Conservation (phyloP, 78 protist species). For the Polysphondylium violaceum region DNA sequence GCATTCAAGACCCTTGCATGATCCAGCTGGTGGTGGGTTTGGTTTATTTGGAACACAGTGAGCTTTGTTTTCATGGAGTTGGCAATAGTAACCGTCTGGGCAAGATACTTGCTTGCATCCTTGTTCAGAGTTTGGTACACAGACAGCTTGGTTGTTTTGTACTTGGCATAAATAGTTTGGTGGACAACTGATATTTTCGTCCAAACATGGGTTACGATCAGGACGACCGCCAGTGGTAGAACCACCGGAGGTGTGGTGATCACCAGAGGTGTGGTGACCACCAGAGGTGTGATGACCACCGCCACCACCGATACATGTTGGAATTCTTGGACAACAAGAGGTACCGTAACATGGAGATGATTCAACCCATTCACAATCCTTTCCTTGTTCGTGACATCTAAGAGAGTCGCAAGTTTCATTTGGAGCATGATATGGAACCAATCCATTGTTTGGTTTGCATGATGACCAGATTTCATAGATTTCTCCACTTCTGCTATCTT, state of each 20-base stretch:
- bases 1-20: neutral
- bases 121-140: neutral
- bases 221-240: neutral
- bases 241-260: neutral
- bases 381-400: constrained; percentile 15
- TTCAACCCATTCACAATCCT: constrained; percentile 40
- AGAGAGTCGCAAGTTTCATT: constrained; percentile 57
- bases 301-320: constrained; percentile 11
- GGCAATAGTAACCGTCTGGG: constrained; percentile 14
- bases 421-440: constrained; percentile 2
- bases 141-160: neutral
- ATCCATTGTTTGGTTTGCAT: constrained; percentile 13
- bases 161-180: neutral
- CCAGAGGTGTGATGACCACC: neutral
- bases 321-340: constrained; percentile 53
- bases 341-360: constrained; percentile 32
- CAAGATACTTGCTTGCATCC: neutral
- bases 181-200: neutral
- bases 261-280: neutral
- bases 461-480: constrained; percentile 36
- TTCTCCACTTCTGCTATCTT: constrained; percentile 5
- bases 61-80: constrained; percentile 5
- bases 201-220: neutral
- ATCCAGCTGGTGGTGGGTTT: neutral
- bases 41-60: neutral